phyloP scores from a whole-genome alignment of 352 stramenopile species.

The Globisporangium emineosum region DNA sequence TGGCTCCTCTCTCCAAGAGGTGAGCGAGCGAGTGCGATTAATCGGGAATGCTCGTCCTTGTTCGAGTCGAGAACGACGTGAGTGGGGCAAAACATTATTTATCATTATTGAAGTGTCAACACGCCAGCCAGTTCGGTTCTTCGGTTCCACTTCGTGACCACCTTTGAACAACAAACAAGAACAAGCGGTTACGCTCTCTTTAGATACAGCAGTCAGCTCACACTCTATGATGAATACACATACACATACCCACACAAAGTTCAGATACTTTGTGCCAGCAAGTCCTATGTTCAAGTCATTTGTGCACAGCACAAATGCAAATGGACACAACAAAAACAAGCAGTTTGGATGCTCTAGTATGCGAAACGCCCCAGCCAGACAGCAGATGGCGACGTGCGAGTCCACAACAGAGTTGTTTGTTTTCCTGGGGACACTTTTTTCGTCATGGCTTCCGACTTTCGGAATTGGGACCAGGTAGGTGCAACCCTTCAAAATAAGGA shows the following conservation, averaged over 20 bases:
- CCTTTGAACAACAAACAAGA: not conserved
- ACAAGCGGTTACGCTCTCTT: not conserved
- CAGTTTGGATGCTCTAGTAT: not conserved
- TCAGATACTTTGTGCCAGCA: no score
- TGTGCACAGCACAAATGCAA: not conserved
- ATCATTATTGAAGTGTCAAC: slow-evolving; percentile 12
- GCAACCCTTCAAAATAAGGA: not conserved
- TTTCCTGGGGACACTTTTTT: slow-evolving; percentile 6
- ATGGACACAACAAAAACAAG: no score
- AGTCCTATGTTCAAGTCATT: not conserved
- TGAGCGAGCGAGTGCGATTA: not conserved
- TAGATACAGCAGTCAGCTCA: no score
- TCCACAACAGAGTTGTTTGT: slow-evolving; percentile 3
- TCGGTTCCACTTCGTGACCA: slow-evolving; percentile 2
- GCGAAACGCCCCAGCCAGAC: not conserved
- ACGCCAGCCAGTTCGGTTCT: slow-evolving; percentile 1
- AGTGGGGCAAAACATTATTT: not conserved
- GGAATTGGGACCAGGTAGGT: not conserved
- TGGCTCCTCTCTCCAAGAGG: slow-evolving; percentile 1
- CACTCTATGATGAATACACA: not conserved
- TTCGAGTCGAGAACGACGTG: not conserved
- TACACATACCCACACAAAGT: not conserved
- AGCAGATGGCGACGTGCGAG: not conserved
- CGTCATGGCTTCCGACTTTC: not conserved
- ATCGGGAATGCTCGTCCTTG: not conserved